These are phyloP conservation scores for Inga leiocalycina DNA, from an alignment of 306 rosid genomes.

Conservation along the genomic window DNA sequence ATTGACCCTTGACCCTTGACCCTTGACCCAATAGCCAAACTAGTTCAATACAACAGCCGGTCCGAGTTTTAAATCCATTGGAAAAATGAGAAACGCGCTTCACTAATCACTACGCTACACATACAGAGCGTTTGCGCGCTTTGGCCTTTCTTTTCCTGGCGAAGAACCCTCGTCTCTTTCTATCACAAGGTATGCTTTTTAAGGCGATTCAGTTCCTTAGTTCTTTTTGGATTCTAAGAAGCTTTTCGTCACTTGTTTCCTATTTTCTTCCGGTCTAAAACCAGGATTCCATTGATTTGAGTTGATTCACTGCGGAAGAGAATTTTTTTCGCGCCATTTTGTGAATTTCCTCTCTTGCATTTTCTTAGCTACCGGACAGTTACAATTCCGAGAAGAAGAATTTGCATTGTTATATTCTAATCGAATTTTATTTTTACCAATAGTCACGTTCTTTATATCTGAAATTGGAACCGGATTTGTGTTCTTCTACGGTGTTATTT, in stretches of 20 bases:
- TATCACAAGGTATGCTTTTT: slow-evolving; percentile 7
- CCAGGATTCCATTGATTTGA: neutral
- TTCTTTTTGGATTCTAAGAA: slow-evolving; percentile 29
- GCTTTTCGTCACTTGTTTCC: neutral
- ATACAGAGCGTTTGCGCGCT: slow-evolving; percentile 22
- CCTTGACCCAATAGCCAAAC: too few relatives aligned
- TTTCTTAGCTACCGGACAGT: slow-evolving; percentile 8
- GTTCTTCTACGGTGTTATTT: neutral
- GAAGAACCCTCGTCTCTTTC: neutral
- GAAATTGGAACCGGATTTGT: neutral
- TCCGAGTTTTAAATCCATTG: too few relatives aligned
- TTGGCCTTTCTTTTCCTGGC: neutral
- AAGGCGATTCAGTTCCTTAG: neutral
- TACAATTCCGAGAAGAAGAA: neutral
- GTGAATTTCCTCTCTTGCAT: neutral
- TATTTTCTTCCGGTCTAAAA: neutral
- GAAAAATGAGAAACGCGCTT: neutral
- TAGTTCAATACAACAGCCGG: too few relatives aligned
- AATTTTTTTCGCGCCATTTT: neutral
- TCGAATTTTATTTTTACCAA: neutral
- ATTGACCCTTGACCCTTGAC: too few relatives aligned
- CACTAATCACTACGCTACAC: neutral
- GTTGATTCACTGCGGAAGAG: neutral
- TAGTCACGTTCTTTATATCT: neutral
- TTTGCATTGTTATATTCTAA: neutral